A percentile compares a stretch with the other conserved stretches of the same genome.
Evolutionary conservation across 1,284 basidiomycete genomes (phyloP).

Genomic region (Fistulinella cinereoalba): DNA sequence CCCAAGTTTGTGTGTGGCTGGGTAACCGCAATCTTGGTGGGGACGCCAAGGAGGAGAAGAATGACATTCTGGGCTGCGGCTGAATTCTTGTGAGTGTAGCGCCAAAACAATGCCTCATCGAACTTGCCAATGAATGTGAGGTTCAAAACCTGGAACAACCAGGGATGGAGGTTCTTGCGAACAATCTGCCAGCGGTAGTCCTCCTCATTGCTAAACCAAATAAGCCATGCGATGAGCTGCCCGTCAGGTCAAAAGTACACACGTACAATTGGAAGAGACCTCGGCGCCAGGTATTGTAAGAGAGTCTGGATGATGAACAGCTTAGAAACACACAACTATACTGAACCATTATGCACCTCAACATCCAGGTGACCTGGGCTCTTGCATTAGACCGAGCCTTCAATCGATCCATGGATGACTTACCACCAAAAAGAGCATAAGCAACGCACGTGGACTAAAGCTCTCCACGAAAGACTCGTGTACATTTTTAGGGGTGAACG

Average conservation of each 20-base stretch:
- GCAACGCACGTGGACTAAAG: slow-evolving; percentile 62
- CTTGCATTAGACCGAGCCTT: slow-evolving; percentile 8
- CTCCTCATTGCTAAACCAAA: slow-evolving; percentile 57
- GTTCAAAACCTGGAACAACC: slow-evolving; percentile 79
- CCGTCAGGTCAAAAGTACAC: background rate
- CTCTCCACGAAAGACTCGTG: slow-evolving; percentile 42
- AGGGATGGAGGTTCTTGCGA: slow-evolving; percentile 60
- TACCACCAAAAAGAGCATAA: slow-evolving; percentile 70
- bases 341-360: slow-evolving; percentile 38
- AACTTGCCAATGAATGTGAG: slow-evolving; percentile 72
- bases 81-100: slow-evolving; percentile 22
- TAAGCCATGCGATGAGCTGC: background rate
- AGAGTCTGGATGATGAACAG: slow-evolving; percentile 48
- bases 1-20: slow-evolving; percentile 57
- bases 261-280: slow-evolving; percentile 76
- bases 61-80: slow-evolving; percentile 78
- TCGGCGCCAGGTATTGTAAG: slow-evolving; percentile 81
- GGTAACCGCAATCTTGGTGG: slow-evolving; percentile 53
- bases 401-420: slow-evolving; percentile 18
- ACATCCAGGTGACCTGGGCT: slow-evolving; percentile 61
- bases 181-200: slow-evolving; percentile 92
- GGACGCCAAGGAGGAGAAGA: slow-evolving; percentile 70
- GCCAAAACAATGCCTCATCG: background rate
- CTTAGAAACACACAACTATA: background rate
- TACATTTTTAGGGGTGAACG: slow-evolving; percentile 54